Percentiles rank a stretch among this genome's conserved stretches.
phyloP scores from a whole-genome alignment of 306 rosid genomes.

The Vigna radiata region DNA sequence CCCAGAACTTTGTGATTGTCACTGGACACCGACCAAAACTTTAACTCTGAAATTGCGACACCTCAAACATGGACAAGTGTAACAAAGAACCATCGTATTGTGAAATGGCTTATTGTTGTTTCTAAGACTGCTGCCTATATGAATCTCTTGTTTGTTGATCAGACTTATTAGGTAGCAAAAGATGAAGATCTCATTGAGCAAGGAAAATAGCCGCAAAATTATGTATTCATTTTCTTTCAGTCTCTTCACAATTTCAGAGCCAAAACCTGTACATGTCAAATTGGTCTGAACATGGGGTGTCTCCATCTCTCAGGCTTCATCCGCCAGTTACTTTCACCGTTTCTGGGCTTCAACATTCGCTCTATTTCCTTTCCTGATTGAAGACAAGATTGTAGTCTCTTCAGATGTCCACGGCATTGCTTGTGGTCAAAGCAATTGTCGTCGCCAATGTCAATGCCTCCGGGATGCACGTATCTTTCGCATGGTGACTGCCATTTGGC shows the following conservation, averaged over 20 bases:
- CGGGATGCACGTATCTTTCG: slow-evolving; percentile 62
- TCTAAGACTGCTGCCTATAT: slow-evolving; percentile 37
- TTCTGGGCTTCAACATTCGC: slow-evolving; percentile 64
- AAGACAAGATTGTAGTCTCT: slow-evolving; percentile 82
- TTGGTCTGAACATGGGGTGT: slow-evolving; percentile 56
- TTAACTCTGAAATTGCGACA: slow-evolving; percentile 37
- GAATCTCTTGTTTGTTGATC: slow-evolving; percentile 43
- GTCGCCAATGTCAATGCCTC: slow-evolving; percentile 37
- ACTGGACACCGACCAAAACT: slow-evolving; percentile 35
- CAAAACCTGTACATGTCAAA: slow-evolving; percentile 63
- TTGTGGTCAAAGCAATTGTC: slow-evolving; percentile 56
- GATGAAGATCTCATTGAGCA: slow-evolving; percentile 27
- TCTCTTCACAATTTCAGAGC: slow-evolving; percentile 39
- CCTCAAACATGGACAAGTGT: slow-evolving; percentile 30
- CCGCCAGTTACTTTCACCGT: slow-evolving; percentile 66
- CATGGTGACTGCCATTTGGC: slow-evolving; percentile 90
- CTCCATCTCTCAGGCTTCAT: slow-evolving; percentile 73
- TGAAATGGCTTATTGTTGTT: slow-evolving; percentile 46
- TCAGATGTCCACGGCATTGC: slow-evolving; percentile 80
- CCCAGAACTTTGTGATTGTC: slow-evolving; percentile 32
- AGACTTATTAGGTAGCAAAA: slow-evolving; percentile 51
- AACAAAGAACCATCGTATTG: slow-evolving; percentile 18
- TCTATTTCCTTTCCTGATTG: slow-evolving; percentile 76
- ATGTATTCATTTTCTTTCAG: slow-evolving; percentile 37
- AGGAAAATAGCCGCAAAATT: slow-evolving; percentile 55